phyloP scores from a whole-genome alignment of 2,329 filamentous ascomycete genomes.

The Aureobasidium zeae region DNA sequence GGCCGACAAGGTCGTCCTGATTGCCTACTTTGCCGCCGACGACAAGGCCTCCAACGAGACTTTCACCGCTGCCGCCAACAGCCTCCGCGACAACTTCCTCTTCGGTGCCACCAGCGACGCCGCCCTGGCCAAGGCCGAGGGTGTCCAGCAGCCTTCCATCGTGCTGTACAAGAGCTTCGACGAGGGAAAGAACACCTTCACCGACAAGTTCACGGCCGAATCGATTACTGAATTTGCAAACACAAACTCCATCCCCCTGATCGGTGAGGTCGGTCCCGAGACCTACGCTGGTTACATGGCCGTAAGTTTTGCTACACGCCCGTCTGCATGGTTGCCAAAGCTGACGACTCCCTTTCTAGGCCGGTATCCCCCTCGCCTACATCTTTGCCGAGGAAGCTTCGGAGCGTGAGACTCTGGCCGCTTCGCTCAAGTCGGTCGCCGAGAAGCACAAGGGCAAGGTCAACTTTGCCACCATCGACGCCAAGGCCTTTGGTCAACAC shows the following conservation, averaged over 20 bases:
- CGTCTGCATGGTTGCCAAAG: not conserved
- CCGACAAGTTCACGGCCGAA: constrained; percentile 71
- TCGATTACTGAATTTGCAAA: constrained; percentile 76
- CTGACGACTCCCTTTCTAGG: constrained; percentile 30
- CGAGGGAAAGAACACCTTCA: constrained; percentile 82
- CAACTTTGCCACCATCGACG: constrained; percentile 98
- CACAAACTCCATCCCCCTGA: constrained; percentile 74
- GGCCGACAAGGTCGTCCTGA: constrained; percentile 88
- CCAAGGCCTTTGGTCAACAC: constrained; percentile 87
- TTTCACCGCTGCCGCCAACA: constrained; percentile 63
- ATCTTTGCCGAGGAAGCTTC: constrained; percentile 30
- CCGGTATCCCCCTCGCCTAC: constrained; percentile 55
- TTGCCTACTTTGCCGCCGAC: constrained; percentile 73
- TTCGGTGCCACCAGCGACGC: constrained; percentile 84
- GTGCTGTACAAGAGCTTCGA: constrained; percentile 98
- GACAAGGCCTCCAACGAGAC: constrained; percentile 81
- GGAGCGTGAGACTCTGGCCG: constrained; percentile 57
- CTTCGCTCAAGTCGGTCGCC: constrained; percentile 73
- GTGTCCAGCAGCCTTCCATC: constrained; percentile 74
- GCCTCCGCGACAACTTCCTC: constrained; percentile 82
- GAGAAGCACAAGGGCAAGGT: constrained; percentile 87
- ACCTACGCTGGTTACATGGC: constrained; percentile 95
- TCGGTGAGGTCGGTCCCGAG: constrained; percentile 93
- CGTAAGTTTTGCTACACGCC: constrained; percentile 34
- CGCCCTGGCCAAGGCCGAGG: constrained; percentile 77